A percentile compares a stretch with the other conserved stretches of the same genome.
phyloP scores from a whole-genome alignment of 164 flowering plant species.

The Nymphaea thermarum region DNA sequence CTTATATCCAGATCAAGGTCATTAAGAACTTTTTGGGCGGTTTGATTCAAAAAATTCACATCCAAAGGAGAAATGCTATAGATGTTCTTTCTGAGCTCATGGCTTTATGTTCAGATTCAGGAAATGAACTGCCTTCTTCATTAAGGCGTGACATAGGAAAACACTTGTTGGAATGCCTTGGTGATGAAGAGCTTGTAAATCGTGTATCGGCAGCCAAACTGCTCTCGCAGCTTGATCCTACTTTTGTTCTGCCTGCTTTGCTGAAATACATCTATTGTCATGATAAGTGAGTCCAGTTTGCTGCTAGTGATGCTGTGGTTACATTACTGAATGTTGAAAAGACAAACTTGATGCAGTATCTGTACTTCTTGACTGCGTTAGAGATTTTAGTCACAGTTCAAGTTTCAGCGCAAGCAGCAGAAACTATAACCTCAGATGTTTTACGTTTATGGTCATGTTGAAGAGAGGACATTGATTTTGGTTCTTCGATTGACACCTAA shows the following conservation, averaged over 20 bases:
- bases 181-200: conserved; percentile 43
- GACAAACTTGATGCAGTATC: conserved; percentile 37
- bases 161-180: conserved; percentile 42
- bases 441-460: conserved; percentile 24
- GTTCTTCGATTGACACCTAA: conserved; percentile 52
- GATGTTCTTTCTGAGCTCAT: conserved; percentile 54
- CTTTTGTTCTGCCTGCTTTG: conserved; percentile 34
- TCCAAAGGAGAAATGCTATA: conserved; percentile 57
- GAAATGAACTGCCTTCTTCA: conserved; percentile 17
- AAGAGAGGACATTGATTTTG: conserved; percentile 32
- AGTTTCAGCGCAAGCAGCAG: conserved; percentile 14
- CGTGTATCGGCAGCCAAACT: conserved; percentile 32
- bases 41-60: conserved; percentile 23
- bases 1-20: conserved; percentile 32
- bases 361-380: conserved; percentile 59
- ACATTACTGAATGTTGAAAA: conserved; percentile 44
- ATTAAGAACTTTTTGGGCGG: conserved; percentile 45
- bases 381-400: conserved; percentile 26
- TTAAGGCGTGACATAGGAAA: conserved; percentile 44
- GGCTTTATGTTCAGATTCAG: conserved; percentile 29
- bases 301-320: conserved; percentile 32
- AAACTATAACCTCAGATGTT: conserved; percentile 23
- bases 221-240: conserved; percentile 47
- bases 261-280: conserved; percentile 29
- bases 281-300: conserved; percentile 20